phyloP scores from a whole-genome alignment of 2,329 filamentous ascomycete genomes.

The Phyllosticta capitalensis region DNA sequence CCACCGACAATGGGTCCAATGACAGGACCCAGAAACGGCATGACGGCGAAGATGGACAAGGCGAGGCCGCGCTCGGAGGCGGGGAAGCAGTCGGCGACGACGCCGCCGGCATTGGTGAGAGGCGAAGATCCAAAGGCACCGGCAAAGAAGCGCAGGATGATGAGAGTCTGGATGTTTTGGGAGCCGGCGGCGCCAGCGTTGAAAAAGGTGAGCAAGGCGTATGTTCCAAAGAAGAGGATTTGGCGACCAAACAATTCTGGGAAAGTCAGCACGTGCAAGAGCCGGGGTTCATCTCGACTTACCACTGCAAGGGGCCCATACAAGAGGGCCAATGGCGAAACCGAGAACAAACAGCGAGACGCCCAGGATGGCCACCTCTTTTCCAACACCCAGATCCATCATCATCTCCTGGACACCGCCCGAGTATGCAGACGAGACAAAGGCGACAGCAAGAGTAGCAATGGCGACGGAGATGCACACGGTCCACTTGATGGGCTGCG shows the following conservation, averaged over 20 bases:
- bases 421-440: conserved; percentile 59
- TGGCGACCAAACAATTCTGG: conserved; percentile 47
- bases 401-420: conserved; percentile 48
- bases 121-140: conserved; percentile 36
- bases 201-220: conserved; percentile 29
- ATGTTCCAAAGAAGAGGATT: conserved; percentile 28
- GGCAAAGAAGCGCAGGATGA: conserved; percentile 38
- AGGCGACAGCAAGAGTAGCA: conserved; percentile 58
- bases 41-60: conserved; percentile 13
- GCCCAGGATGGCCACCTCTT: conserved; percentile 50
- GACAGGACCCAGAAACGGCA: conserved; percentile 16
- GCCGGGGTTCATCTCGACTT: conserved; percentile 4
- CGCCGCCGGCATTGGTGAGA: conserved; percentile 37
- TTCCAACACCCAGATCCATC: conserved; percentile 42
- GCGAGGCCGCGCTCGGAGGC: conserved; percentile 20
- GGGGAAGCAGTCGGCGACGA: conserved; percentile 38
- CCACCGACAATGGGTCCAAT: conserved; percentile 17
- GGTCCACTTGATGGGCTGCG: conserved; percentile 51
- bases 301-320: conserved; percentile 49
- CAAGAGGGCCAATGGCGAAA: conserved; percentile 47
- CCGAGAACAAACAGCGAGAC: conserved; percentile 57
- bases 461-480: conserved; percentile 51
- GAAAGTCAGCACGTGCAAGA: not conserved
- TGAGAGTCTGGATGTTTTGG: conserved; percentile 34
- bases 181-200: conserved; percentile 35